Evolutionary conservation across 2,329 filamentous ascomycete species (phyloP).

Genomic region (Didymosphaeria variabile): DNA sequence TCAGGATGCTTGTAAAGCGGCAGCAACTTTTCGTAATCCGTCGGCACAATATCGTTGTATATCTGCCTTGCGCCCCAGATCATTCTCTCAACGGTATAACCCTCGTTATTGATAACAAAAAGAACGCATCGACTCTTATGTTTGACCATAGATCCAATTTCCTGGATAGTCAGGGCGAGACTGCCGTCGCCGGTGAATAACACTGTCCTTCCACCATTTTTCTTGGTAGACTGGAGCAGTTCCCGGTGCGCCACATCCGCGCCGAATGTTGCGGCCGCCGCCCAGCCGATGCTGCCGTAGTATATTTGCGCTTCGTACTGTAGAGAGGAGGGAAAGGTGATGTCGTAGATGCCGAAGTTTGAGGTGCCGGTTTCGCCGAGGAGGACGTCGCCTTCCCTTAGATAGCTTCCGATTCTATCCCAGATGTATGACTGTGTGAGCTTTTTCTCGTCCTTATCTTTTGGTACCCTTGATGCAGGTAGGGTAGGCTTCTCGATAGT

Average conservation of each 20-base stretch:
- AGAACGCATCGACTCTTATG: conserved; percentile 47
- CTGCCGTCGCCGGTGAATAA: conserved; percentile 71
- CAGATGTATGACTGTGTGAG: conserved; percentile 57
- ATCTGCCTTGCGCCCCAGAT: conserved; percentile 54
- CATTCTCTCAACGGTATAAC: conserved; percentile 58
- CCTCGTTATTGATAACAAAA: conserved; percentile 58
- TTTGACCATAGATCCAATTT: conserved; percentile 69
- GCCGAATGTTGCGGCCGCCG: conserved; percentile 54
- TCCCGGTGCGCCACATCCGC: conserved; percentile 61
- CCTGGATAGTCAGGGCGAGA: conserved; percentile 72
- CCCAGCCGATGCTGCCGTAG: conserved; percentile 56
- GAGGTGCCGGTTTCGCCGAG: conserved; percentile 55
- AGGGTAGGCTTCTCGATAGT: conserved; percentile 33
- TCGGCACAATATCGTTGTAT: conserved; percentile 53
- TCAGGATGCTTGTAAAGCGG: conserved; percentile 50
- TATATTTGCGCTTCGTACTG: conserved; percentile 53
- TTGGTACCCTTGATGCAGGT: conserved; percentile 37
- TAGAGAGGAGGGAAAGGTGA: conserved; percentile 36
- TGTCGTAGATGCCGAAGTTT: conserved; percentile 50
- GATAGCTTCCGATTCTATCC: conserved; percentile 51
- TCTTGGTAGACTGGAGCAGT: conserved; percentile 28
- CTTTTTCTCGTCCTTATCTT: conserved; percentile 45
- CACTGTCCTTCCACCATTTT: conserved; percentile 54
- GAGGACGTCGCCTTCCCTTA: conserved; percentile 50
- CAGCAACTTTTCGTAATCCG: conserved; percentile 51